phyloP scores from a whole-genome alignment of 176 grass and related monocot genomes.

The Zizania latifolia region DNA sequence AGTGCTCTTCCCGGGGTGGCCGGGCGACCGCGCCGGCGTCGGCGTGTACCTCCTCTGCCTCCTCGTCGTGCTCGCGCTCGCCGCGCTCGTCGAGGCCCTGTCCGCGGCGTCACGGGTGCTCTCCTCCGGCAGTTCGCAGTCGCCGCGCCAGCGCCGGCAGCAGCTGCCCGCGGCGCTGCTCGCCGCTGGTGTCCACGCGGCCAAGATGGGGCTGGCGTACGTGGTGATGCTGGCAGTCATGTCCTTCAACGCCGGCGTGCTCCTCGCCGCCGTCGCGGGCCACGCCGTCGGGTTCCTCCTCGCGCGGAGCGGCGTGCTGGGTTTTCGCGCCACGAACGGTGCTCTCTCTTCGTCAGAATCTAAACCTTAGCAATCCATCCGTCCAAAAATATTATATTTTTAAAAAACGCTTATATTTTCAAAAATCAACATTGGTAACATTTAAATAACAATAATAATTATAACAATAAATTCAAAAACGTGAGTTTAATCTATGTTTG shows the following conservation, averaged over 20 bases:
- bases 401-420: too few relatives aligned
- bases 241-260: constrained; percentile 64
- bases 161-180: not conserved
- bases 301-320: constrained; percentile 5
- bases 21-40: constrained; percentile 26
- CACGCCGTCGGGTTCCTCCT: constrained; percentile 46
- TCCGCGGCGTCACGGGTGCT: not conserved
- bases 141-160: not conserved
- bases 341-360: not conserved
- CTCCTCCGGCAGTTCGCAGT: not conserved
- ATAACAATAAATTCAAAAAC: too few relatives aligned
- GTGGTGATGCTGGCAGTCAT: constrained; percentile 66
- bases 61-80: constrained; percentile 36
- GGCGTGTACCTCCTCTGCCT: constrained; percentile 61
- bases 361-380: too few relatives aligned
- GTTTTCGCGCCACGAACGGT: not conserved
- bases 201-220: constrained; percentile 44
- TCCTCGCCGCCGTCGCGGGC: constrained; percentile 45
- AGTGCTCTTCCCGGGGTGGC: constrained; percentile 57
- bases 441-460: too few relatives aligned
- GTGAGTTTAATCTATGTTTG: too few relatives aligned
- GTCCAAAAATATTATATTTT: too few relatives aligned
- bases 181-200: constrained; percentile 27
- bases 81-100: constrained; percentile 41
- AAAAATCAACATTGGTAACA: too few relatives aligned